Base-by-base conservation (phyloP, 495 filamentous ascomycete genomes). In the Penicillium bialowiezense region DNA sequence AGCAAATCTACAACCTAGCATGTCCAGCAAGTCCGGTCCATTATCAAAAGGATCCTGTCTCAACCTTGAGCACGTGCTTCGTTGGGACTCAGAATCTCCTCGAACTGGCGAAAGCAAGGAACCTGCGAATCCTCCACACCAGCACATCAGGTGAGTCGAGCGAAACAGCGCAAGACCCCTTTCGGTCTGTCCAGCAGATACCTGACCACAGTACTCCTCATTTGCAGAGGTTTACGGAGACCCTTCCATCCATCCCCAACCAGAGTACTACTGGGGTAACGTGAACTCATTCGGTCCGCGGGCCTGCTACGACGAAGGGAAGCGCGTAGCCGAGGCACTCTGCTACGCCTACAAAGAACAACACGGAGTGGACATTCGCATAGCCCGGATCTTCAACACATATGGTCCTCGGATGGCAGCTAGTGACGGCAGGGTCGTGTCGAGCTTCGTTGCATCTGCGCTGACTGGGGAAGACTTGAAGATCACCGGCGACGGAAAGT, bases 371-470 rank as follows among this genome's bases (percentile, higher is more conserved):
- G 39, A 59, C 12, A 43, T 59, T 17, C 40, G 52, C 3, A 59
- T 59, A 17, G 48, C 52, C 13, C 56, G 56, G 3, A 59, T 59
- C 9, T 59, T 59, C 52, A 59, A 59, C 24, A 55, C 56, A 8
- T 55, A 59, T 10, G 56, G 56, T 2, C 56, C 56, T 3, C 48
- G 56, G 9, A 54, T 59, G 48, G 18, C 33, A 4, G 7, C 24
- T 14, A 37, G 36, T 7, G 57, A 60, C 31, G 53, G 57, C 10
- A 50, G 57, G 13, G 57, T 60, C 2, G 50, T 60, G 1, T 52
- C 57, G 1, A 60, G 35, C 31, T 60, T 60, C 23, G 48, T 60
- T 13, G 33, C 36, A 18, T 31, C 50, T 21, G 57, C 54, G 3
- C 41, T 60, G 1, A 37, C 20, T 5, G 43, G 53, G 0, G 15